A percentile compares a stretch with the other conserved stretches of the same genome.
These are phyloP conservation scores for Solanum dulcamara DNA, from an alignment of 257 asterid species.

Conservation along the genomic window DNA sequence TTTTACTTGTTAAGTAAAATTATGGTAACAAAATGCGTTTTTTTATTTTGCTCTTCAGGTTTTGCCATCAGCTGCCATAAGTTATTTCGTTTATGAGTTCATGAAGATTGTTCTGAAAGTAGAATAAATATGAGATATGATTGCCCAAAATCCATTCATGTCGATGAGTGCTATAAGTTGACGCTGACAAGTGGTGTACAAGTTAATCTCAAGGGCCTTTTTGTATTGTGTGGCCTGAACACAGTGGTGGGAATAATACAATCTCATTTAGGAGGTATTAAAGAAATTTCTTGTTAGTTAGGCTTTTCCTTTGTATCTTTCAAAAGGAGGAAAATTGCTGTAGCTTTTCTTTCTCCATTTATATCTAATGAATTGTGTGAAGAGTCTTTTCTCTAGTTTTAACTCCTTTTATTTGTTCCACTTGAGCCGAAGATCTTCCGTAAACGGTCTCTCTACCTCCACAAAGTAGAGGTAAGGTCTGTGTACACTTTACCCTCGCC, in stretches of 20 bases:
- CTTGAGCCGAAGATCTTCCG: too few relatives aligned
- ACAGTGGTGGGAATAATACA: not conserved
- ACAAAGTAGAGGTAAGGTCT: too few relatives aligned
- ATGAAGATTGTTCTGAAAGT: constrained; percentile 93
- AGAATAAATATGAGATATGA: constrained; percentile 25
- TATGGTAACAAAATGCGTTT: not conserved
- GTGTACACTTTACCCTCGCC: too few relatives aligned
- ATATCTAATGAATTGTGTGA: not conserved
- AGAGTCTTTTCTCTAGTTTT: not conserved
- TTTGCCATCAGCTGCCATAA: constrained; percentile 92
- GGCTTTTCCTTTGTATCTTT: not conserved
- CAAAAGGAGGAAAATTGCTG: not conserved
- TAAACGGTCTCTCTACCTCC: too few relatives aligned
- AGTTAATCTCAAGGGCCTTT: not conserved
- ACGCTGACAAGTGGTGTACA: constrained; percentile 4
- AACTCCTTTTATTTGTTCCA: too few relatives aligned
- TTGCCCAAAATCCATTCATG: not conserved
- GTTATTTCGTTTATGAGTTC: constrained; percentile 88
- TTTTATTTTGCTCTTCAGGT: constrained; percentile 38
- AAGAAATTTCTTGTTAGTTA: not conserved
- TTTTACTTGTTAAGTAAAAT: not conserved
- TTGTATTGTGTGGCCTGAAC: not conserved
- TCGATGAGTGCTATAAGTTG: not conserved
- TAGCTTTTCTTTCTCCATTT: not conserved
- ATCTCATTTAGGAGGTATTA: not conserved